phyloP scores from a whole-genome alignment of 345 rosid species.

The Sonneratia alba region DNA sequence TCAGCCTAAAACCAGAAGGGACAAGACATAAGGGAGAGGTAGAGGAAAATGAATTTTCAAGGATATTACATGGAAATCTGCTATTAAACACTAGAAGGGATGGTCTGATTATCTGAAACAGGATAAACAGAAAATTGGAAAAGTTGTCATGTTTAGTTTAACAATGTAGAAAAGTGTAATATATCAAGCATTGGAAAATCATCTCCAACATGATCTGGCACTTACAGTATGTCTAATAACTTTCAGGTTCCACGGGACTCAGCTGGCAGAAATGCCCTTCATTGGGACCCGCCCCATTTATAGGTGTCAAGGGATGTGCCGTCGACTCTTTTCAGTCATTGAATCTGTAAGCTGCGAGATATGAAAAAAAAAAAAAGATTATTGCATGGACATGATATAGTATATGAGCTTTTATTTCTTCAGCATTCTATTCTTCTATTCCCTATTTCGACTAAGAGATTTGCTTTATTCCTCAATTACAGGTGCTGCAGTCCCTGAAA shows the following conservation, averaged over 20 bases:
- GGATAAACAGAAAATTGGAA: background rate
- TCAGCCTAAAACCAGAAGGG: background rate
- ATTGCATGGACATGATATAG: slow-evolving; percentile 1
- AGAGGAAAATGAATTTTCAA: background rate
- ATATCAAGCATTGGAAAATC: background rate
- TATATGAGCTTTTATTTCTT: background rate
- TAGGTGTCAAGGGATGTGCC: slow-evolving; percentile 89
- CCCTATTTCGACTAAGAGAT: background rate
- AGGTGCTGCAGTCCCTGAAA: slow-evolving; percentile 39
- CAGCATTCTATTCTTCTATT: too few species aligned
- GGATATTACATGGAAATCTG: background rate
- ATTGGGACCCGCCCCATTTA: slow-evolving; percentile 81
- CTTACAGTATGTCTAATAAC: background rate
- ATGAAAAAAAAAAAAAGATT: background rate
- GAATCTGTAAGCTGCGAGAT: slow-evolving; percentile 42
- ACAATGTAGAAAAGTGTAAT: background rate
- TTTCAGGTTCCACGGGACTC: slow-evolving; percentile 64
- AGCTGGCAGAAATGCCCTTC: slow-evolving; percentile 89
- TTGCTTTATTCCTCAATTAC: background rate
- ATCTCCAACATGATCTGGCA: background rate
- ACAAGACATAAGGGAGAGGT: background rate
- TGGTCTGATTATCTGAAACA: background rate
- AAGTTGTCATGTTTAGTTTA: background rate
- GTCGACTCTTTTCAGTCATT: slow-evolving; percentile 63
- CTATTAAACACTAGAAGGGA: background rate